A percentile compares a stretch with the other conserved stretches of the same genome.
Evolutionary conservation across 805 yeast species (phyloP).

Genomic region (Lipomyces oligophaga): DNA sequence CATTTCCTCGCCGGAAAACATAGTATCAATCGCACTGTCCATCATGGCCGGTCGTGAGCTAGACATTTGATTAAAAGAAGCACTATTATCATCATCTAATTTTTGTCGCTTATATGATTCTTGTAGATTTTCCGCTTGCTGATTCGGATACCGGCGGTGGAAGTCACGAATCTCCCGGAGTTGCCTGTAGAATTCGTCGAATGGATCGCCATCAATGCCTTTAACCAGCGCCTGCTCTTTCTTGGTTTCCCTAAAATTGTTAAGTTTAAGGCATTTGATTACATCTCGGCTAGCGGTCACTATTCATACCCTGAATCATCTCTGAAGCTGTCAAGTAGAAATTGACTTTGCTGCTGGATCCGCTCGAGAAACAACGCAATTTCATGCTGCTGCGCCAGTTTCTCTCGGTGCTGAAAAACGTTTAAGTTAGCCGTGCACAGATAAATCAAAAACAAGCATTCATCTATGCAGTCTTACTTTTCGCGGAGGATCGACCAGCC

Average conservation of each 20-base stretch:
- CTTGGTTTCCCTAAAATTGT: slow-evolving; percentile 13
- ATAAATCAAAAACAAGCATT: neutral
- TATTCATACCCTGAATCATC: slow-evolving; percentile 13
- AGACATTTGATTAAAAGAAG: slow-evolving; percentile 30
- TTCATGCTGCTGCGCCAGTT: slow-evolving; percentile 52
- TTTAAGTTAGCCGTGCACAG: slow-evolving; percentile 38
- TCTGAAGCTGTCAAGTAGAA: slow-evolving; percentile 26
- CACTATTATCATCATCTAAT: slow-evolving; percentile 19
- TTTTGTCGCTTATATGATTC: slow-evolving; percentile 27
- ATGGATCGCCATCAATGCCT: slow-evolving; percentile 34
- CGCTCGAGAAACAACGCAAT: slow-evolving; percentile 49
- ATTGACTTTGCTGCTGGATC: slow-evolving; percentile 39
- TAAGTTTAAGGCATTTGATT: neutral
- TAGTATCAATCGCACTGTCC: slow-evolving; percentile 37
- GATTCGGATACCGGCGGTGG: slow-evolving; percentile 36
- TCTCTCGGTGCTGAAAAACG: slow-evolving; percentile 34
- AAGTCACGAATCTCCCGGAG: slow-evolving; percentile 37
- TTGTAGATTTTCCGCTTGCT: slow-evolving; percentile 34
- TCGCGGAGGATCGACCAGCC: slow-evolving; percentile 43
- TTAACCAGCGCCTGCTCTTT: slow-evolving; percentile 26
- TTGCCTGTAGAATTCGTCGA: slow-evolving; percentile 42
- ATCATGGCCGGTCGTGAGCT: slow-evolving; percentile 37
- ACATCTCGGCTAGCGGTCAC: neutral
- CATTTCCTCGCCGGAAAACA: slow-evolving; percentile 59
- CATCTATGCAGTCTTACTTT: too few relatives aligned